Conservation (phyloP, 108 stramenopile genomes). For the Cafeteria roenbergensis region DNA sequence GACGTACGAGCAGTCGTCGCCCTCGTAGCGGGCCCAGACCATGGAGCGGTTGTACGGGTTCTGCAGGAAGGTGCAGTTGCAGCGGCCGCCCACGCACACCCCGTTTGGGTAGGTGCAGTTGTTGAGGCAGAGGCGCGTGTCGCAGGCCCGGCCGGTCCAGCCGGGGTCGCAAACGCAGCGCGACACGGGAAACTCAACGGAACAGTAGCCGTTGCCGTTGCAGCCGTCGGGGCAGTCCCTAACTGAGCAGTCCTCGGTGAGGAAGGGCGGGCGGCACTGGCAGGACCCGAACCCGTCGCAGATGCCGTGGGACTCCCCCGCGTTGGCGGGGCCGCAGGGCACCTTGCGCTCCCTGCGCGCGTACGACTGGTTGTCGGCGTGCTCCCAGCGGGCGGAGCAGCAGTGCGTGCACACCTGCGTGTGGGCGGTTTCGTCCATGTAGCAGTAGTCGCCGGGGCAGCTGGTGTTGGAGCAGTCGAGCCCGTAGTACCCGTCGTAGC, state of each 20-base stretch:
- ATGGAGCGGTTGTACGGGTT: slow-evolving; percentile 56
- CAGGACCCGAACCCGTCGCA: slow-evolving; percentile 72
- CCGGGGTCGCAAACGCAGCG: slow-evolving; percentile 66
- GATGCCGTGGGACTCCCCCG: slow-evolving; percentile 58
- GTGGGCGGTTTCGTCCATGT: slow-evolving; percentile 46
- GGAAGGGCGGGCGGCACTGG: slow-evolving; percentile 69
- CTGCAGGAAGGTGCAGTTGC: slow-evolving; percentile 48
- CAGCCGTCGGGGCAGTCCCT: slow-evolving; percentile 59
- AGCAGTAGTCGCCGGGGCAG: slow-evolving; percentile 65
- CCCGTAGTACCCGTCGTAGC: slow-evolving; percentile 61
- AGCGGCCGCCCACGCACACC: slow-evolving; percentile 46
- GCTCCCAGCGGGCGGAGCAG: slow-evolving; percentile 53
- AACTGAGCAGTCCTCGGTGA: slow-evolving; percentile 59
- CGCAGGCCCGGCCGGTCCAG: slow-evolving; percentile 58
- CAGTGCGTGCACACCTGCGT: slow-evolving; percentile 59
- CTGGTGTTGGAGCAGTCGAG: slow-evolving; percentile 62
- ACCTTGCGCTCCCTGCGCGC: slow-evolving; percentile 33
- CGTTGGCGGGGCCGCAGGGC: slow-evolving; percentile 40
- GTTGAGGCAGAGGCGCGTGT: slow-evolving; percentile 55
- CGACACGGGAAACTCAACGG: slow-evolving; percentile 61
- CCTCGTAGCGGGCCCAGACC: slow-evolving; percentile 38
- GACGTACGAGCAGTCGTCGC: slow-evolving; percentile 54
- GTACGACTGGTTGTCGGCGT: slow-evolving; percentile 34
- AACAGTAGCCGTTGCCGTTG: slow-evolving; percentile 66
- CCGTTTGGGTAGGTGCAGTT: slow-evolving; percentile 74